Evolutionary conservation across 306 rosid genomes (phyloP).

Genomic region (Fagus sylvatica): DNA sequence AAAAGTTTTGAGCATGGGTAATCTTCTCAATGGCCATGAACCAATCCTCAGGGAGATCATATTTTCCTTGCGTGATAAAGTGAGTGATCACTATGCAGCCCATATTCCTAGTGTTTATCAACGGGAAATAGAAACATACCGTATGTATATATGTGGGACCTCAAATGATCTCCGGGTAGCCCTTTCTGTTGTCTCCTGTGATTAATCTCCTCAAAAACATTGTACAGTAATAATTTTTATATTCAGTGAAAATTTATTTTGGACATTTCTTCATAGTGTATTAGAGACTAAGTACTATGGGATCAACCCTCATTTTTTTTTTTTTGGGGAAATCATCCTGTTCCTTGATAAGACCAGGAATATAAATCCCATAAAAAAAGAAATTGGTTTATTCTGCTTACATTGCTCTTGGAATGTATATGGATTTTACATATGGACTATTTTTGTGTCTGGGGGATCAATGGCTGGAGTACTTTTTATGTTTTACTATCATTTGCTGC

Average conservation of each 20-base stretch:
- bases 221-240: slow-evolving; percentile 14
- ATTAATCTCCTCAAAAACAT: slow-evolving; percentile 39
- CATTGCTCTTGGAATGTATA: not conserved
- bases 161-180: slow-evolving; percentile 87
- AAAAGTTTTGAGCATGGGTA: slow-evolving; percentile 95
- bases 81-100: slow-evolving; percentile 77
- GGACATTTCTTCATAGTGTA: not conserved
- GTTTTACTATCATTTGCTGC: not conserved
- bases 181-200: slow-evolving; percentile 88
- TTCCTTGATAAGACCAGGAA: not conserved
- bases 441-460: not conserved
- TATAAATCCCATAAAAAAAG: not conserved
- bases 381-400: not conserved
- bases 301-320: not conserved
- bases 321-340: not conserved
- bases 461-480: not conserved
- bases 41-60: slow-evolving; percentile 81
- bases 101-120: slow-evolving; percentile 40
- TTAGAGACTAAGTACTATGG: not conserved
- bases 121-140: slow-evolving; percentile 73
- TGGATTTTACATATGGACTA: not conserved
- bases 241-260: slow-evolving; percentile 5
- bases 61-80: slow-evolving; percentile 62
- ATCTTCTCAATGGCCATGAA: slow-evolving; percentile 97
- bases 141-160: slow-evolving; percentile 89